Percentiles rank a stretch among this genome's conserved stretches.
Conservation (phyloP, 2,329 filamentous ascomycete genomes). For the Penicillium sp. region DNA sequence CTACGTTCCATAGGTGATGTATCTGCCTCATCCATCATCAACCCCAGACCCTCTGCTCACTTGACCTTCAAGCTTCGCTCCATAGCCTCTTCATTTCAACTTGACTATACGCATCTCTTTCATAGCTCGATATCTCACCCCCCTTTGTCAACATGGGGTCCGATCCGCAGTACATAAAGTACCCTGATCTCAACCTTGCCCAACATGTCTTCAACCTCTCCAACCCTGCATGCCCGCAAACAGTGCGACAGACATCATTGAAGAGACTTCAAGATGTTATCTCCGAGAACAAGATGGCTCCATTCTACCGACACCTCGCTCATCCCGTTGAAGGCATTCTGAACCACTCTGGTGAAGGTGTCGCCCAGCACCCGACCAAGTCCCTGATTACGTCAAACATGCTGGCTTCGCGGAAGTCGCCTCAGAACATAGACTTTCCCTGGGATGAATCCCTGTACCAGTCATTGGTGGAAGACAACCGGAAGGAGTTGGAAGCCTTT, state of each 20-base stretch:
- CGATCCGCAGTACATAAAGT: slow-evolving; percentile 58
- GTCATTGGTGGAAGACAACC: slow-evolving; percentile 65
- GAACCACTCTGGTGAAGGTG: slow-evolving; percentile 63
- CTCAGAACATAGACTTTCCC: slow-evolving; percentile 59
- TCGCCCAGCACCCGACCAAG: slow-evolving; percentile 42
- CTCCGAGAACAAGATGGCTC: slow-evolving; percentile 57
- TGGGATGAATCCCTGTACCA: slow-evolving; percentile 90
- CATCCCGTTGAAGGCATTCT: slow-evolving; percentile 66
- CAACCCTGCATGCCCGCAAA: slow-evolving; percentile 49
- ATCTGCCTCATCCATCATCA: too few species aligned
- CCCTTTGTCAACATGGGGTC: slow-evolving; percentile 46
- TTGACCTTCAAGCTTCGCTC: too few species aligned
- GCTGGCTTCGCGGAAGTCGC: slow-evolving; percentile 61
- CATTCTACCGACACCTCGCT: slow-evolving; percentile 57
- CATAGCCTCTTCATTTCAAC: too few species aligned
- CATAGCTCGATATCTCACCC: too few species aligned
- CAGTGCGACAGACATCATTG: slow-evolving; percentile 49
- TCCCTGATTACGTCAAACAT: slow-evolving; percentile 58
- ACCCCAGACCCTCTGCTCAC: too few species aligned
- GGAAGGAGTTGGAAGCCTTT: slow-evolving; percentile 63
- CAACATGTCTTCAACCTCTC: slow-evolving; percentile 61
- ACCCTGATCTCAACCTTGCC: slow-evolving; percentile 55
- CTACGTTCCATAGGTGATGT: too few species aligned
- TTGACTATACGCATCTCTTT: too few species aligned
- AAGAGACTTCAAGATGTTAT: slow-evolving; percentile 57